phyloP scores from a whole-genome alignment of 768 basidiomycete genomes.

The Trametes cingulata region DNA sequence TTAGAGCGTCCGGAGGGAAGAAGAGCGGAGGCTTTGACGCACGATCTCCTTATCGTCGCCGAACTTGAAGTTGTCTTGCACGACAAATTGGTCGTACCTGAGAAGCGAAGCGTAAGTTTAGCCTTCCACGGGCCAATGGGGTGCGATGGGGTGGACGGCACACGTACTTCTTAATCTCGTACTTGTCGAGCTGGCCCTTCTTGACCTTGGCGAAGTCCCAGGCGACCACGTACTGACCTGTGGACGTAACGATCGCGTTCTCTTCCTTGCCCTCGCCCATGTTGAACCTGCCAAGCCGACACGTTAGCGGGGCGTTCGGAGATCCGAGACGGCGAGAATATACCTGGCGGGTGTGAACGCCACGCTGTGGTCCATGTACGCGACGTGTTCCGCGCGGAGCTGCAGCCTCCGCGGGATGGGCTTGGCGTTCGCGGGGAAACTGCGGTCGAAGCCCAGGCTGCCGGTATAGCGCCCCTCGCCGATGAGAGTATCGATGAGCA shows the following conservation, averaged over 20 bases:
- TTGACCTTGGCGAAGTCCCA: constrained; percentile 99
- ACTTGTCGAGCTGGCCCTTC: constrained; percentile 86
- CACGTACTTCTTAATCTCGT: constrained; percentile 84
- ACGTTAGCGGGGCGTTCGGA: background rate
- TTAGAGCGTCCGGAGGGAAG: constrained; percentile 1
- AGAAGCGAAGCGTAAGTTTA: background rate
- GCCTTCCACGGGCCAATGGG: constrained; percentile 1
- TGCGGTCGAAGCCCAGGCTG: constrained; percentile 85
- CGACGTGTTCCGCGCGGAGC: constrained; percentile 87
- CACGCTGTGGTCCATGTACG: constrained; percentile 88
- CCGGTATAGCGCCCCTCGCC: constrained; percentile 87
- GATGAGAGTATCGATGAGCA: constrained; percentile 94
- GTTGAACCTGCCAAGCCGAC: constrained; percentile 70
- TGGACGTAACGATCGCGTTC: constrained; percentile 94
- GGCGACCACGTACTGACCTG: constrained; percentile 87
- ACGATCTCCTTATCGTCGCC: constrained; percentile 97
- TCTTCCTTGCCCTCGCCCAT: constrained; percentile 85
- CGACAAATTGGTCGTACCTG: constrained; percentile 87
- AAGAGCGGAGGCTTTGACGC: constrained; percentile 32
- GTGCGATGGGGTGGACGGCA: background rate
- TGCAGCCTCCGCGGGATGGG: constrained; percentile 88
- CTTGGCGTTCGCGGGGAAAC: constrained; percentile 93
- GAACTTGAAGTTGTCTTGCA: constrained; percentile 97
- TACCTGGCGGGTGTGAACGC: constrained; percentile 94
- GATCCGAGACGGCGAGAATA: constrained; percentile 18